Percentiles rank a stretch among this genome's conserved stretches.
phyloP scores from a whole-genome alignment of 2,329 filamentous ascomycete genomes.

The Huntiella savannae region DNA sequence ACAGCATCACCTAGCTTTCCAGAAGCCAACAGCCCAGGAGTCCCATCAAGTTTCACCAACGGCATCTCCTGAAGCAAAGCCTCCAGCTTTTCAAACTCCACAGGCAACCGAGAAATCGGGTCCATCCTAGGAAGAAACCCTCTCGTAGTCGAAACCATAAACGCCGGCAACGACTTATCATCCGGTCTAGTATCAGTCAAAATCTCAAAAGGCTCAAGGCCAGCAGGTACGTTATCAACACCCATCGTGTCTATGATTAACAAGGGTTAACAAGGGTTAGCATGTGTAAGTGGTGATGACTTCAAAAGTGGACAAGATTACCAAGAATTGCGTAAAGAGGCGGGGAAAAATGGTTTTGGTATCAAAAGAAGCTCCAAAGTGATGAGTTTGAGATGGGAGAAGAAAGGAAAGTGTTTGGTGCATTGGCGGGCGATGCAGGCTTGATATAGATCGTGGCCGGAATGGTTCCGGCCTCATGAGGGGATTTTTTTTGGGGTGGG shows the following conservation, averaged over 20 bases:
- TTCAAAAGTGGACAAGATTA: conserved; percentile 10
- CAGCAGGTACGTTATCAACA: conserved; percentile 11
- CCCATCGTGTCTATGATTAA: conserved; percentile 8
- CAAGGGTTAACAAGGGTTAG: background rate
- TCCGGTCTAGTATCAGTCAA: conserved; percentile 42
- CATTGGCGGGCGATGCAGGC: conserved; percentile 14
- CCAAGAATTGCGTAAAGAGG: conserved; percentile 13
- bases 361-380: background rate
- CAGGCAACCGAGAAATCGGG: conserved; percentile 44
- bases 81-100: conserved; percentile 54
- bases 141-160: conserved; percentile 59
- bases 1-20: conserved; percentile 60
- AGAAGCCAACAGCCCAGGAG: conserved; percentile 57
- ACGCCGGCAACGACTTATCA: conserved; percentile 47
- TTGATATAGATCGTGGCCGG: conserved; percentile 28
- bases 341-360: conserved; percentile 8
- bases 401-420: background rate
- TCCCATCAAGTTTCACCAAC: conserved; percentile 53
- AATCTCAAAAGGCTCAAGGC: conserved; percentile 32
- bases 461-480: conserved; percentile 10
- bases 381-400: background rate
- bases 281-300: conserved; percentile 10
- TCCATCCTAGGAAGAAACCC: conserved; percentile 56
- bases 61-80: conserved; percentile 60
- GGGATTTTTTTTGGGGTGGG: background rate